Conservation (phyloP, 1,284 basidiomycete species). For the Cryptococcus depauperatus region DNA sequence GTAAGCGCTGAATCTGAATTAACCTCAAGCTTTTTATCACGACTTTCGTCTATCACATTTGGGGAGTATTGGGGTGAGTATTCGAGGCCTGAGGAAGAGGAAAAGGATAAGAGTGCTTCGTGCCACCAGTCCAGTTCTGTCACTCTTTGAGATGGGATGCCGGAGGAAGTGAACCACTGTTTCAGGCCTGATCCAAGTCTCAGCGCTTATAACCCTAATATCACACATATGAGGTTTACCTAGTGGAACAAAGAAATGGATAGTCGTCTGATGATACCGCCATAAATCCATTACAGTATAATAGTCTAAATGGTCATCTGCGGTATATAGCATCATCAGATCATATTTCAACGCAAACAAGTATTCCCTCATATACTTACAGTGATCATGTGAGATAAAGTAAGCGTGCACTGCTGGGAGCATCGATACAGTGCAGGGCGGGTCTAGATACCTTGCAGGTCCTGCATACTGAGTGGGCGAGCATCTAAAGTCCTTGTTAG, state of each 20-base stretch:
- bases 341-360: no score
- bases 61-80: constrained; percentile 2
- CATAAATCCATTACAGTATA: constrained; percentile 42
- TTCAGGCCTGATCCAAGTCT: constrained; percentile 23
- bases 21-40: not conserved
- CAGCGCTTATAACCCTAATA: not conserved
- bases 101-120: constrained; percentile 36
- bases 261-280: constrained; percentile 32
- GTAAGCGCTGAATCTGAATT: constrained; percentile 14
- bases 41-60: not conserved
- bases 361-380: constrained; percentile 17
- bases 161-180: constrained; percentile 36
- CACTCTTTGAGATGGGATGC: constrained; percentile 34
- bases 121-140: constrained; percentile 45
- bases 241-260: constrained; percentile 43
- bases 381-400: constrained; percentile 44
- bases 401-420: constrained; percentile 40
- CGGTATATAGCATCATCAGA: not conserved
- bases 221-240: constrained; percentile 15
- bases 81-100: constrained; percentile 7
- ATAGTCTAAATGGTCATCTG: constrained; percentile 46
- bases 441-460: constrained; percentile 36
- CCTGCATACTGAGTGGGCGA: constrained; percentile 42
- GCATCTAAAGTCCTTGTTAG: constrained; percentile 23
- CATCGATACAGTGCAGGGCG: constrained; percentile 38